Evolutionary conservation across 129 eudicot genomes (phyloP).

Genomic region (Sambucus nigra): DNA sequence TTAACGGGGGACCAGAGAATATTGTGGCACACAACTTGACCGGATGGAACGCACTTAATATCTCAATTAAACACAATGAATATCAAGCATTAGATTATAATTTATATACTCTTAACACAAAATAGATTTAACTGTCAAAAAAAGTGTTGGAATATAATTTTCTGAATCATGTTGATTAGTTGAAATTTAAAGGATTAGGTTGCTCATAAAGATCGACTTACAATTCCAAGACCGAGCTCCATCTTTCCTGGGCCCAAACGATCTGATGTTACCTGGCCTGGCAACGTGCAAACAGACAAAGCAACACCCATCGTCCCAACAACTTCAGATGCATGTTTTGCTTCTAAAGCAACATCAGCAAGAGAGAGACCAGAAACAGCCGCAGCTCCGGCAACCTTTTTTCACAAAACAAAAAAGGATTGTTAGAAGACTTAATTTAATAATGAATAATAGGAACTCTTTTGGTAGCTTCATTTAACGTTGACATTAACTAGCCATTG

Average conservation of each 20-base stretch:
- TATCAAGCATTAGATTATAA: not conserved
- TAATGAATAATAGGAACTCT: not conserved
- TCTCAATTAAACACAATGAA: not conserved
- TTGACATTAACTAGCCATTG: not conserved
- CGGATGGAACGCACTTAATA: no score
- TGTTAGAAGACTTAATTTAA: not conserved
- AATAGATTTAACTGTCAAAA: no score
- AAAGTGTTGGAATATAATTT: not conserved
- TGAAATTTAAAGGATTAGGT: not conserved
- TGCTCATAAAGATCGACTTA: conserved; percentile 27
- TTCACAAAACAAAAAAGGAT: conserved; percentile 10
- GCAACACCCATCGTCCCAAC: conserved; percentile 99
- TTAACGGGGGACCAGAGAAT: no score
- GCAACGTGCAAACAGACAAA: conserved; percentile 86
- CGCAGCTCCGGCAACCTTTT: conserved; percentile 94
- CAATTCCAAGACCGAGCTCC: conserved; percentile 99
- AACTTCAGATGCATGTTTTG: conserved; percentile 73
- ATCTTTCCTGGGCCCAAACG: conserved; percentile 95
- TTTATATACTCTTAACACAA: no score
- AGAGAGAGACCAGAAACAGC: conserved; percentile 85
- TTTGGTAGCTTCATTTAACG: not conserved
- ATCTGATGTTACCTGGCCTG: conserved; percentile 83
- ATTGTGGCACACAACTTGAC: no score
- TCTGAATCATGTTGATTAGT: not conserved
- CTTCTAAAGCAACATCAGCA: conserved; percentile 83